Evolutionary conservation across 2,329 filamentous ascomycete genomes (phyloP), one percentile per base, ranked within the genome.

Genomic region (Akanthomyces uredinophilus): DNA sequence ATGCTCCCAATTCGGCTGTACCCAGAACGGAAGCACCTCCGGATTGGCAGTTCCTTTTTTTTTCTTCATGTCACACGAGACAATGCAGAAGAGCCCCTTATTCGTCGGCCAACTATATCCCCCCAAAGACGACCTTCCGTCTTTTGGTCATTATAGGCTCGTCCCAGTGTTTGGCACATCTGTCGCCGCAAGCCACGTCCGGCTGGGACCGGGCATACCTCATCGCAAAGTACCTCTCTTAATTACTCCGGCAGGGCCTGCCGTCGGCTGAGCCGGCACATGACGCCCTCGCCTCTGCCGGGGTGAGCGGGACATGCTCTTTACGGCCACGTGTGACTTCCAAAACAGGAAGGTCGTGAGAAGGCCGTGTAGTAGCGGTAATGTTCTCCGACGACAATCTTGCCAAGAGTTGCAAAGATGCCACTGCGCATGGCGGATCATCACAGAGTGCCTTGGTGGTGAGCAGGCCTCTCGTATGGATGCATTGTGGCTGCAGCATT

Each of bases 21-120:
- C 10, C 55, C 46, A 58, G 55, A 58, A 58, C 46, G 46, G 55
- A 5, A 58, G 46, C 46, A 50, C 41, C 41, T 32, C 55, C 55
- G 55, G 55, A 32, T 58, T 8, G 41, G 20, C 3, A 29, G 27
- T 20, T 29, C 18, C 22, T 35, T 18, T 41, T 29, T 32, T 35
- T 18, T 41, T 29, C 20, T 10, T 10, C 13, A 2, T 14, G 46
- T 41, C 35, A 50, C 55, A 50, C 29, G 22, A 50, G 55, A 43
- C 18, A 51, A 29, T 29, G 44, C 14, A 37, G 7, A 22, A 14
- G 6, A 47, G 27, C 13, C 3, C 3, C 10, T 46, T 7, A 16
- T 16, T 22, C 52, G 7, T 43, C 18, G 22, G 10, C 53, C 22
- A 27, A 10, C 27, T 7, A 56, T 56, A 39, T 35, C 20, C 24